Evolutionary conservation across 305 asterid genomes (phyloP).

Genomic region (Ilex paraguariensis): DNA sequence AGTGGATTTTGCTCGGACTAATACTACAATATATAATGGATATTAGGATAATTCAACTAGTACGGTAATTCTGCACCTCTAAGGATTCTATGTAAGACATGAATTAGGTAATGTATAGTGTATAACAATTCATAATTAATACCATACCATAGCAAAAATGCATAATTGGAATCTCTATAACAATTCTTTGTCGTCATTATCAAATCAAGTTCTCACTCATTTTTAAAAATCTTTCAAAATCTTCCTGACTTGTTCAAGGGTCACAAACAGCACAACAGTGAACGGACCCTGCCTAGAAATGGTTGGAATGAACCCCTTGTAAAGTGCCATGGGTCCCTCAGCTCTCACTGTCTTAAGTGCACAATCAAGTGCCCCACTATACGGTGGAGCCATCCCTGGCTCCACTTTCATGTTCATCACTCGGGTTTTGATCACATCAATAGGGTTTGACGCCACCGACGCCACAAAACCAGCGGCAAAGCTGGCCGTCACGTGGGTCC

Average conservation of each 20-base stretch:
- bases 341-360: not conserved
- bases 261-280: constrained; percentile 1
- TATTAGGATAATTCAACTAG: too few relatives aligned
- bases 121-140: too few relatives aligned
- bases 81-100: too few relatives aligned
- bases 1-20: too few relatives aligned
- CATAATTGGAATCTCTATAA: too few relatives aligned
- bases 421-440: not conserved
- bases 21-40: too few relatives aligned
- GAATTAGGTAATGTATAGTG: too few relatives aligned
- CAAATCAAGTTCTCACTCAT: too few relatives aligned
- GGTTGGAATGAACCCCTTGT: not conserved
- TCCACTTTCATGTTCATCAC: not conserved
- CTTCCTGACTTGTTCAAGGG: constrained; percentile 4
- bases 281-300: constrained; percentile 2
- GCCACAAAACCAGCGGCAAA: constrained; percentile 4
- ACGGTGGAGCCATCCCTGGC: not conserved
- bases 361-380: not conserved
- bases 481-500: not conserved
- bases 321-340: constrained; percentile 1
- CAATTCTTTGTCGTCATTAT: too few relatives aligned
- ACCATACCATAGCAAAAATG: too few relatives aligned
- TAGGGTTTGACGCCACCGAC: not conserved
- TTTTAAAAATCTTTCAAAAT: not conserved
- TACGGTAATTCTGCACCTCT: too few relatives aligned